Evolutionary conservation across 1,284 basidiomycete genomes (phyloP).

Genomic region (Leucoagaricus sp.): DNA sequence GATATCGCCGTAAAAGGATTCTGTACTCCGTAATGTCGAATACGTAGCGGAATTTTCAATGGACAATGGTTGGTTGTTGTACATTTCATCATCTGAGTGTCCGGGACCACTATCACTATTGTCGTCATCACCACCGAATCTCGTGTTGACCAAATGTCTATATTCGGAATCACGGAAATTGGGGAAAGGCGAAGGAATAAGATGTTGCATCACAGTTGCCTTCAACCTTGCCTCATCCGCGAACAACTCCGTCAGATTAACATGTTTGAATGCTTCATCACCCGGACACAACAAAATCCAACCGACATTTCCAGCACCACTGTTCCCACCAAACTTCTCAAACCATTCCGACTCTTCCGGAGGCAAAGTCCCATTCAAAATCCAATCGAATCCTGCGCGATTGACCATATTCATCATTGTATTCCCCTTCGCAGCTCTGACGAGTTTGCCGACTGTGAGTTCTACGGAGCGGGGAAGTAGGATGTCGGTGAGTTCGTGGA

Average conservation of each 20-base stretch:
- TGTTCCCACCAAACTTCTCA: conserved; percentile 30
- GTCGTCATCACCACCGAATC: background rate
- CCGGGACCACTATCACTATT: conserved; percentile 10
- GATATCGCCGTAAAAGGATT: conserved; percentile 76
- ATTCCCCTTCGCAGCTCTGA: conserved; percentile 83
- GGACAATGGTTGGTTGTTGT: conserved; percentile 71
- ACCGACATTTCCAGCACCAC: conserved; percentile 52
- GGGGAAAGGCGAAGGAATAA: conserved; percentile 55
- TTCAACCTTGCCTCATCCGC: conserved; percentile 61
- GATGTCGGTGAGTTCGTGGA: conserved; percentile 89
- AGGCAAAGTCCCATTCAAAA: conserved; percentile 83
- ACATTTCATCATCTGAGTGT: conserved; percentile 34
- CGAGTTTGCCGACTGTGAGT: conserved; percentile 86
- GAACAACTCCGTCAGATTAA: conserved; percentile 84
- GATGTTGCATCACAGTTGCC: conserved; percentile 84
- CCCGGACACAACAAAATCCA: conserved; percentile 91
- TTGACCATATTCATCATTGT: conserved; percentile 87
- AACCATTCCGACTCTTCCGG: conserved; percentile 64
- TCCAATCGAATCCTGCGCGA: conserved; percentile 86
- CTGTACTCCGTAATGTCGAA: conserved; percentile 65
- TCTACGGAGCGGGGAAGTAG: conserved; percentile 88
- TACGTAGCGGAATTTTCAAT: conserved; percentile 71
- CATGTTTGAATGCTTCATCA: conserved; percentile 89
- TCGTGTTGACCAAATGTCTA: background rate
- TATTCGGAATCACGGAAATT: background rate